Evolutionary conservation across 352 stramenopile species (phyloP).

Genomic region (Peronospora farinosa): DNA sequence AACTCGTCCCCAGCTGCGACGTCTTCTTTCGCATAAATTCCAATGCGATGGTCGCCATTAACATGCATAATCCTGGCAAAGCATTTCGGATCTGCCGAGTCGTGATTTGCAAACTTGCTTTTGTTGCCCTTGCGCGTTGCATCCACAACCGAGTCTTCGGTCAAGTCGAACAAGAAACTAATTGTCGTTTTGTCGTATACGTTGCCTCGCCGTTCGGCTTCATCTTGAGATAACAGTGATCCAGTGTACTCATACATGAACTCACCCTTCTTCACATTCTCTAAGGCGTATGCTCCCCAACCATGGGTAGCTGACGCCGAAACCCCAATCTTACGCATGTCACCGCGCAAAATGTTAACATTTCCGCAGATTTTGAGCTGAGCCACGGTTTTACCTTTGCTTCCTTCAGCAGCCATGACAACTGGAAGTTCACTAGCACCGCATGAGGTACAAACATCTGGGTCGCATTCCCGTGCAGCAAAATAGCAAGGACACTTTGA

Average conservation of each 20-base stretch:
- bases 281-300: conserved; percentile 63
- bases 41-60: conserved; percentile 90
- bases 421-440: conserved; percentile 59
- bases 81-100: conserved; percentile 72
- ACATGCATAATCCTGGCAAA: conserved; percentile 84
- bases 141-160: conserved; percentile 89
- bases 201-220: conserved; percentile 79
- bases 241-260: conserved; percentile 89
- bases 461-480: conserved; percentile 61
- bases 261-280: conserved; percentile 47
- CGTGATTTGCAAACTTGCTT: conserved; percentile 91
- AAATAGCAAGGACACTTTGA: conserved; percentile 65
- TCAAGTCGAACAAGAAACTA: conserved; percentile 93
- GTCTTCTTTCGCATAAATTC: conserved; percentile 87
- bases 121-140: conserved; percentile 93
- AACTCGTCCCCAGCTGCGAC: conserved; percentile 84
- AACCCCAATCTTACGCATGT: conserved; percentile 46
- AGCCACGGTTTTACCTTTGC: conserved; percentile 21
- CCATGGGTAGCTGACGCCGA: conserved; percentile 60
- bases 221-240: conserved; percentile 87
- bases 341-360: conserved; percentile 59
- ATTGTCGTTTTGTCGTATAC: conserved; percentile 88
- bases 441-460: conserved; percentile 59
- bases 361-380: conserved; percentile 58
- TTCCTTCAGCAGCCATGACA: conserved; percentile 31